These are phyloP conservation scores for Gossypium anomalum DNA, from an alignment of 345 rosid species.

Conservation along the genomic window DNA sequence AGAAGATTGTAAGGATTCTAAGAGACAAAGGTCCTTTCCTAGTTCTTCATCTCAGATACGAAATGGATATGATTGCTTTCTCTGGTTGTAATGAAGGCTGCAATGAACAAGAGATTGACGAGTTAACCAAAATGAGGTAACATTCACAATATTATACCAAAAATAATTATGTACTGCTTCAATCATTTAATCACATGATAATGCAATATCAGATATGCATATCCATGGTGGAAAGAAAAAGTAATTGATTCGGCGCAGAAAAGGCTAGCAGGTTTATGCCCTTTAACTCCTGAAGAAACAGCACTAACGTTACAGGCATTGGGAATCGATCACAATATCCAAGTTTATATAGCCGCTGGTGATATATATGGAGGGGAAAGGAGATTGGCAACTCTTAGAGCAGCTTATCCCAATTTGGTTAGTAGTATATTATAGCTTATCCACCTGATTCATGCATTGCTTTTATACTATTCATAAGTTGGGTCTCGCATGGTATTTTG, in stretches of 20 bases:
- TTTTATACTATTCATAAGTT: no score
- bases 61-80: constrained; percentile 60
- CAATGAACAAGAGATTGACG: constrained; percentile 35
- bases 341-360: constrained; percentile 50
- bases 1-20: constrained; percentile 36
- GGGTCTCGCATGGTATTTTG: not conserved
- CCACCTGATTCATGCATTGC: not conserved
- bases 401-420: constrained; percentile 42
- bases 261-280: constrained; percentile 49
- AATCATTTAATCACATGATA: no score
- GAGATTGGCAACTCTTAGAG: constrained; percentile 31
- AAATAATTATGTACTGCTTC: no score
- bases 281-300: constrained; percentile 52
- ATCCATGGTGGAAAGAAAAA: constrained; percentile 62
- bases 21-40: constrained; percentile 47
- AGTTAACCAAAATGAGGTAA: constrained; percentile 47
- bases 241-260: constrained; percentile 36
- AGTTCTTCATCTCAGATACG: constrained; percentile 54
- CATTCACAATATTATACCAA: no score
- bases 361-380: constrained; percentile 47
- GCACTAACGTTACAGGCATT: constrained; percentile 39
- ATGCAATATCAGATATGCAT: constrained; percentile 31
- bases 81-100: constrained; percentile 52
- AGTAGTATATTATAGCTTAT: constrained; percentile 1
- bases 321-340: constrained; percentile 37